phyloP scores from a whole-genome alignment of 495 filamentous ascomycete species.

The Darksidea phi region DNA sequence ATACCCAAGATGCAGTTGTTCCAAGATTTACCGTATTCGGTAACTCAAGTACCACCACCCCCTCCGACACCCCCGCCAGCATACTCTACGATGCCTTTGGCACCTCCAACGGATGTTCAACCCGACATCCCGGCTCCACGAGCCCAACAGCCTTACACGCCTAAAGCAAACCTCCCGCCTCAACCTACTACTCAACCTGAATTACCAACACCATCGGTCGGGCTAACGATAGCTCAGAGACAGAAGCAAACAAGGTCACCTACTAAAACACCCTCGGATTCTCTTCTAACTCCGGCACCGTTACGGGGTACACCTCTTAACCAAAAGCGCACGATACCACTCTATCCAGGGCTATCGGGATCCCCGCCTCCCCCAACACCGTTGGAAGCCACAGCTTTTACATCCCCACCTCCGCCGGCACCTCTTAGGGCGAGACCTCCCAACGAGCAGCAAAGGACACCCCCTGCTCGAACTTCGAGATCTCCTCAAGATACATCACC shows the following conservation, averaged over 20 bases:
- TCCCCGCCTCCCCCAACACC: not conserved
- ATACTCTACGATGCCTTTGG: not conserved
- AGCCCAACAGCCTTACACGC: too few species aligned
- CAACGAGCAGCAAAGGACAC: constrained; percentile 6
- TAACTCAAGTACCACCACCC: not conserved
- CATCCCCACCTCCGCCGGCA: not conserved
- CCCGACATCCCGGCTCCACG: not conserved
- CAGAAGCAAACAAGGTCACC: too few species aligned
- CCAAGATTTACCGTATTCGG: not conserved
- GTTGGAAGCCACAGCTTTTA: not conserved
- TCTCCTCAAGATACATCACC: too few species aligned
- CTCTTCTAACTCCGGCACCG: too few species aligned
- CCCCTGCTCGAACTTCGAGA: not conserved
- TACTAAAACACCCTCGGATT: too few species aligned
- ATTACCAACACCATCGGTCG: too few species aligned
- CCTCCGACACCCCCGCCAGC: constrained; percentile 18
- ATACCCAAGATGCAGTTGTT: constrained; percentile 14
- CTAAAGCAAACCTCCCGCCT: too few species aligned
- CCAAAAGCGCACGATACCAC: too few species aligned
- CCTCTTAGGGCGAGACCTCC: not conserved
- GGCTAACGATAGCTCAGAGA: too few species aligned
- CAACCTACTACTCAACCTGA: too few species aligned
- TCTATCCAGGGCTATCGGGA: not conserved
- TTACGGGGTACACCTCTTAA: too few species aligned
- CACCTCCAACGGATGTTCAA: not conserved